phyloP scores from a whole-genome alignment of 805 yeast genomes.

The Wickerhamiella bombiphila region DNA sequence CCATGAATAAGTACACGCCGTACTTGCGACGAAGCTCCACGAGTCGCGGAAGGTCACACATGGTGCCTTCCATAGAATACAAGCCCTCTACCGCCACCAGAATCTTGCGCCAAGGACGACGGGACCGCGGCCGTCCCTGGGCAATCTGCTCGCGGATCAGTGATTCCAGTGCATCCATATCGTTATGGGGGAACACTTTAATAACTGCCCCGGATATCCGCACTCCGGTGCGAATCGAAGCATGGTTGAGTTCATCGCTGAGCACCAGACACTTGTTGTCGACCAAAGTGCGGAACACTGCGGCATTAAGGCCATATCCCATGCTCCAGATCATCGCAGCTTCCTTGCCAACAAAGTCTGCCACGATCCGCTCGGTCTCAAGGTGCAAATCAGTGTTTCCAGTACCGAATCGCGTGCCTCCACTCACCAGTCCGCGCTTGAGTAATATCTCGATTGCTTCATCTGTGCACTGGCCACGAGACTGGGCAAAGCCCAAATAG shows the following conservation, averaged over 20 bases:
- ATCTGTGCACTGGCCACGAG: slow-evolving; percentile 81
- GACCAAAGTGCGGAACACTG: slow-evolving; percentile 65
- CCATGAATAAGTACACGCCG: slow-evolving; percentile 79
- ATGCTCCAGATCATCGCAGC: slow-evolving; percentile 75
- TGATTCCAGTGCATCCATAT: slow-evolving; percentile 65
- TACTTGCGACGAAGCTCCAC: slow-evolving; percentile 67
- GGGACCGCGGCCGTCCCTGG: slow-evolving; percentile 88
- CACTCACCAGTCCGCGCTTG: slow-evolving; percentile 61
- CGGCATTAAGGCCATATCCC: slow-evolving; percentile 95
- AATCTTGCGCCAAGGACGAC: slow-evolving; percentile 82
- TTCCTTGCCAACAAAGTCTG: slow-evolving; percentile 81
- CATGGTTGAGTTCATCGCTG: slow-evolving; percentile 89
- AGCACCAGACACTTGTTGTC: slow-evolving; percentile 82
- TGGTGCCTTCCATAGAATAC: slow-evolving; percentile 63
- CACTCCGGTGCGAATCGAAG: slow-evolving; percentile 89
- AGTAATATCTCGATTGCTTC: slow-evolving; percentile 47
- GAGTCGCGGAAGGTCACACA: slow-evolving; percentile 64
- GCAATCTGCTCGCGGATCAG: slow-evolving; percentile 71
- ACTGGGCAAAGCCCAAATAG: slow-evolving; percentile 93
- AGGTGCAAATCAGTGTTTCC: slow-evolving; percentile 68
- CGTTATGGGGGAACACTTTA: slow-evolving; percentile 82
- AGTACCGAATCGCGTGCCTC: slow-evolving; percentile 58
- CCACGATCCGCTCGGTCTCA: slow-evolving; percentile 61
- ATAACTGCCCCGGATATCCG: slow-evolving; percentile 87
- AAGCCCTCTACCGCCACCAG: slow-evolving; percentile 82